A percentile compares a stretch with the other conserved stretches of the same genome.
phyloP scores from a whole-genome alignment of 768 basidiomycete genomes.

The Cyclocybe aegerita region DNA sequence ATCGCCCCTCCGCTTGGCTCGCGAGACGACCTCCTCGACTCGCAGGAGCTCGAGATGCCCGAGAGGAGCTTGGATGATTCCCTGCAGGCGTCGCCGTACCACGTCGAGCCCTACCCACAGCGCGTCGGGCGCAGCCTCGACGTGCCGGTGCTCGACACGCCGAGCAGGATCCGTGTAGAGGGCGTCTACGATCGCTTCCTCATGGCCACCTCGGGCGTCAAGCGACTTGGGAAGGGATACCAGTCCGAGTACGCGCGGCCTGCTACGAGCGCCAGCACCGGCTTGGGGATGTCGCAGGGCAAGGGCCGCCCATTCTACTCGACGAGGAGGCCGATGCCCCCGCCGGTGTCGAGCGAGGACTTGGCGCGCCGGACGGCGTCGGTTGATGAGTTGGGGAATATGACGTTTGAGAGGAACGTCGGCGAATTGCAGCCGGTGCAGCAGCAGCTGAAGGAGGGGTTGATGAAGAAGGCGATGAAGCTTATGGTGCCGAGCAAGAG shows the following conservation, averaged over 20 bases:
- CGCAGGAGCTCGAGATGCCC: constrained; percentile 21
- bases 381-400: constrained; percentile 67
- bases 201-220: constrained; percentile 80
- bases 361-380: constrained; percentile 42
- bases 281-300: constrained; percentile 19
- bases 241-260: constrained; percentile 65
- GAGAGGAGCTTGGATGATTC: constrained; percentile 45
- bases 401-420: constrained; percentile 34
- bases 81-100: constrained; percentile 57
- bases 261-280: constrained; percentile 30
- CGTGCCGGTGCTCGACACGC: constrained; percentile 45
- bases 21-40: constrained; percentile 35
- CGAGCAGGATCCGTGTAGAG: constrained; percentile 61
- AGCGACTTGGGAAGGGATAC: constrained; percentile 78
- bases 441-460: constrained; percentile 43
- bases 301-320: constrained; percentile 46
- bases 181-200: constrained; percentile 81
- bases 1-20: constrained; percentile 51
- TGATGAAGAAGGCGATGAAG: constrained; percentile 73
- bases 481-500: constrained; percentile 71
- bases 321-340: constrained; percentile 60
- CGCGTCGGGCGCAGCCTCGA: constrained; percentile 38
- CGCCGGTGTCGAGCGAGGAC: constrained; percentile 71
- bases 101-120: constrained; percentile 65
- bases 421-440: constrained; percentile 1